Conservation (phyloP, 805 yeast genomes). For the Ogataea saltuana region DNA sequence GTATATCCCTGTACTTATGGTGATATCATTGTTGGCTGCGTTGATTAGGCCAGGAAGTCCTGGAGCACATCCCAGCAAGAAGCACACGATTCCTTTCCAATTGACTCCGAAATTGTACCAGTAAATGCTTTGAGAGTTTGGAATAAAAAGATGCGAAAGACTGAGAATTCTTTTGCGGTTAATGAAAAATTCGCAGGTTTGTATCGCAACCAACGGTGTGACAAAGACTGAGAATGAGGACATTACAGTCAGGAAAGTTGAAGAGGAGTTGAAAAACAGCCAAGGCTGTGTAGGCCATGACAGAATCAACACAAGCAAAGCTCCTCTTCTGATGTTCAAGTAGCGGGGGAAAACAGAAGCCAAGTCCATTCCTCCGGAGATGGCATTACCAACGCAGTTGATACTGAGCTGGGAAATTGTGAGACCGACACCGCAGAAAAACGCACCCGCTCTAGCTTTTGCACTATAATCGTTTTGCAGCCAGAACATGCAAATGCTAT, state of each 20-base stretch:
- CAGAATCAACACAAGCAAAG: slow-evolving; percentile 38
- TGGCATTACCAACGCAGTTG: slow-evolving; percentile 42
- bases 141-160: slow-evolving; percentile 42
- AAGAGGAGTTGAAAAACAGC: slow-evolving; percentile 39
- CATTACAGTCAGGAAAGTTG: slow-evolving; percentile 36
- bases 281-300: slow-evolving; percentile 45
- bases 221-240: slow-evolving; percentile 39
- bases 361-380: slow-evolving; percentile 54
- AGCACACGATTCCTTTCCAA: slow-evolving; percentile 42
- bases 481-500: slow-evolving; percentile 43
- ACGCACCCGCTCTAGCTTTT: slow-evolving; percentile 50
- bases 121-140: slow-evolving; percentile 33
- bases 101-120: slow-evolving; percentile 44
- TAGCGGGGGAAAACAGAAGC: slow-evolving; percentile 47
- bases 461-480: slow-evolving; percentile 39
- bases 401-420: slow-evolving; percentile 40
- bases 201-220: slow-evolving; percentile 41
- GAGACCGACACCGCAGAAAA: slow-evolving; percentile 43
- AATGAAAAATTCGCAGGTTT: slow-evolving; percentile 40
- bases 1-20: slow-evolving; percentile 37
- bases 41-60: slow-evolving; percentile 51
- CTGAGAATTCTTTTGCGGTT: slow-evolving; percentile 42
- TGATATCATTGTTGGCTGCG: slow-evolving; percentile 25
- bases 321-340: slow-evolving; percentile 48
- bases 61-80: slow-evolving; percentile 44